phyloP scores from a whole-genome alignment of 495 filamentous ascomycete species.

The Penicillium soppii region DNA sequence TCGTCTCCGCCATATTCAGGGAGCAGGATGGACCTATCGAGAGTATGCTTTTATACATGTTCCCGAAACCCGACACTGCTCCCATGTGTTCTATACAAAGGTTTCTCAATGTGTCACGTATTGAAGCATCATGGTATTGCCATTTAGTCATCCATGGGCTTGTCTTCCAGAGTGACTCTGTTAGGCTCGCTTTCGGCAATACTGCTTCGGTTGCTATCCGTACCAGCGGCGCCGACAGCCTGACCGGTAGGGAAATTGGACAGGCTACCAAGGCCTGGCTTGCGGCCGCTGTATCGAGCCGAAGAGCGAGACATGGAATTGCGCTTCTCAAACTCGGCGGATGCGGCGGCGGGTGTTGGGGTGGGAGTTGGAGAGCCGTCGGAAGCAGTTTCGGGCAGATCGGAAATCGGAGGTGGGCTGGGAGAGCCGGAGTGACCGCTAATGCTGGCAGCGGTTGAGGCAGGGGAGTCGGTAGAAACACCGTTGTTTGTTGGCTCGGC shows the following conservation, averaged over 20 bases:
- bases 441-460: conserved; percentile 28
- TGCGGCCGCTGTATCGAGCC: conserved; percentile 31
- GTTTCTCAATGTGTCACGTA: not conserved
- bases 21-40: not conserved
- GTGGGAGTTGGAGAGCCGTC: conserved; percentile 44
- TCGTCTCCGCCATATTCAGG: conserved; percentile 1
- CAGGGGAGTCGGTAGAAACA: conserved; percentile 35
- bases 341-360: conserved; percentile 30
- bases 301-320: conserved; percentile 42
- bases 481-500: conserved; percentile 36
- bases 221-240: conserved; percentile 27
- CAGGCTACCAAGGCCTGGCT: conserved; percentile 43
- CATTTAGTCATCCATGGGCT: conserved; percentile 76
- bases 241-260: conserved; percentile 38
- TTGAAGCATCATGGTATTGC: not conserved
- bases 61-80: not conserved
- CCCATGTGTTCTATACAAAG: conserved; percentile 13
- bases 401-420: conserved; percentile 33
- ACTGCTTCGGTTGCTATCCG: conserved; percentile 49
- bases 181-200: conserved; percentile 46
- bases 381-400: conserved; percentile 30
- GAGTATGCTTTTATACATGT: not conserved
- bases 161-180: conserved; percentile 79
- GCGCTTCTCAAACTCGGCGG: conserved; percentile 45
- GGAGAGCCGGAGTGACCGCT: conserved; percentile 34